Percentiles rank a stretch among this genome's conserved stretches.
Evolutionary conservation across 805 yeast genomes (phyloP).

Genomic region (Wickerhamia fluorescens): DNA sequence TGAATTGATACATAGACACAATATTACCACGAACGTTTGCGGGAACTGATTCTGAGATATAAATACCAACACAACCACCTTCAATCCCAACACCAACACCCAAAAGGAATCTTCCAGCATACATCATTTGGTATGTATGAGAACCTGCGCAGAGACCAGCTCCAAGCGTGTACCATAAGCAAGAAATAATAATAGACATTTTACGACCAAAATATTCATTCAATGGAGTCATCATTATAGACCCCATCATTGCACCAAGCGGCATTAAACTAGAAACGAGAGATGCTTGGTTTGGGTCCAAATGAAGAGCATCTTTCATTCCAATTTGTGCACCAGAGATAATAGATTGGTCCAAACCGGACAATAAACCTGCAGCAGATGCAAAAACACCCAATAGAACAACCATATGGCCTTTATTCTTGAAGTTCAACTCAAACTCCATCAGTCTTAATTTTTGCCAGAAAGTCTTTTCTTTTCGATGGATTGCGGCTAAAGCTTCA

Average conservation of each 20-base stretch:
- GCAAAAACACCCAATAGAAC: slow-evolving; percentile 42
- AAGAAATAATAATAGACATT: slow-evolving; percentile 46
- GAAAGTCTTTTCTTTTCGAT: slow-evolving; percentile 22
- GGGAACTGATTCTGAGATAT: slow-evolving; percentile 56
- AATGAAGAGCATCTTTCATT: slow-evolving; percentile 35
- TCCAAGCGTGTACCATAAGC: slow-evolving; percentile 55
- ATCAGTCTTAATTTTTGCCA: slow-evolving; percentile 30
- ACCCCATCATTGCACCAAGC: slow-evolving; percentile 62
- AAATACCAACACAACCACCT: slow-evolving; percentile 58
- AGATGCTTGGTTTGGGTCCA: slow-evolving; percentile 40
- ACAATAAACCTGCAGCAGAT: slow-evolving; percentile 55
- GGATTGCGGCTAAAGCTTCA: slow-evolving; percentile 24
- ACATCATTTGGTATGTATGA: slow-evolving; percentile 34
- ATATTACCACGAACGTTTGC: slow-evolving; percentile 51
- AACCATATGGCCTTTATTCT: slow-evolving; percentile 18
- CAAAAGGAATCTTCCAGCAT: slow-evolving; percentile 46
- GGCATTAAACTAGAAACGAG: slow-evolving; percentile 58
- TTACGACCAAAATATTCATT: slow-evolving; percentile 52
- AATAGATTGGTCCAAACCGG: slow-evolving; percentile 63
- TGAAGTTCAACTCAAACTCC: slow-evolving; percentile 35
- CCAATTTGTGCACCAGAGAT: slow-evolving; percentile 57
- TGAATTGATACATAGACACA: slow-evolving; percentile 58
- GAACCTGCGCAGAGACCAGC: slow-evolving; percentile 49
- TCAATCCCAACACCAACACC: slow-evolving; percentile 65
- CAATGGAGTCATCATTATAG: slow-evolving; percentile 52